Conservation (phyloP, 2,329 filamentous ascomycete genomes). For the Aspergillus clavatus region DNA sequence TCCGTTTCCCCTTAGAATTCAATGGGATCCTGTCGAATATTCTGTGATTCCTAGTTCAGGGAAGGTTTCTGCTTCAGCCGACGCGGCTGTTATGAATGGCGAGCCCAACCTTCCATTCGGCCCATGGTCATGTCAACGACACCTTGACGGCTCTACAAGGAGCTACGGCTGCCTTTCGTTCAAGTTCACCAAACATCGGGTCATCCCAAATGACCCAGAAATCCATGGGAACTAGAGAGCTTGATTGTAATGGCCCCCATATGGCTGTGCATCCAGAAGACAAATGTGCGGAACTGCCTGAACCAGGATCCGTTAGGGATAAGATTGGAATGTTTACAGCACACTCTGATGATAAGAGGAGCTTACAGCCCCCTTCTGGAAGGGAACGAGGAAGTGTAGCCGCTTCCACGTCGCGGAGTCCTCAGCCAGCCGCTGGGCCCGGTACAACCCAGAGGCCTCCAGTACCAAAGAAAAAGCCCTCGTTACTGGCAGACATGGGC, state of each 20-base stretch:
- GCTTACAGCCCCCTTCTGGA: constrained; percentile 7
- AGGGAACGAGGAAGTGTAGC: constrained; percentile 12
- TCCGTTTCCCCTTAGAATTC: not conserved
- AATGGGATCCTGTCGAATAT: not conserved
- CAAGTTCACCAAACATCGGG: constrained; percentile 16
- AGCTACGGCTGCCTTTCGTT: constrained; percentile 34
- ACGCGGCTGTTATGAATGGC: constrained; percentile 28
- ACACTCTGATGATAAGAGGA: constrained; percentile 13
- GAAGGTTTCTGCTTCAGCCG: not conserved
- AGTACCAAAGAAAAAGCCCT: constrained; percentile 13
- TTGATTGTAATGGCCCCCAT: constrained; percentile 15
- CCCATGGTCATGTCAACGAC: constrained; percentile 20
- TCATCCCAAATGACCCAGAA: constrained; percentile 15
- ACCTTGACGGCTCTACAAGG: constrained; percentile 30
- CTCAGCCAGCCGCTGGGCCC: constrained; percentile 34
- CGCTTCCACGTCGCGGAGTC: constrained; percentile 16
- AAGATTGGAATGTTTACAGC: constrained; percentile 34
- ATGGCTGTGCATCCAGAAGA: constrained; percentile 11
- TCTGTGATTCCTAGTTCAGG: not conserved
- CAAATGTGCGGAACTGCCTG: constrained; percentile 23
- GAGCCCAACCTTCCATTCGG: constrained; percentile 21
- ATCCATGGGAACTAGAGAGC: constrained; percentile 15
- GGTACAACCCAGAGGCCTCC: constrained; percentile 30
- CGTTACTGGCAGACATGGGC: not conserved
- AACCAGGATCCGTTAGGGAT: constrained; percentile 35